Conservation (phyloP, 2,329 filamentous ascomycete genomes). For the Ophiostoma sp. region DNA sequence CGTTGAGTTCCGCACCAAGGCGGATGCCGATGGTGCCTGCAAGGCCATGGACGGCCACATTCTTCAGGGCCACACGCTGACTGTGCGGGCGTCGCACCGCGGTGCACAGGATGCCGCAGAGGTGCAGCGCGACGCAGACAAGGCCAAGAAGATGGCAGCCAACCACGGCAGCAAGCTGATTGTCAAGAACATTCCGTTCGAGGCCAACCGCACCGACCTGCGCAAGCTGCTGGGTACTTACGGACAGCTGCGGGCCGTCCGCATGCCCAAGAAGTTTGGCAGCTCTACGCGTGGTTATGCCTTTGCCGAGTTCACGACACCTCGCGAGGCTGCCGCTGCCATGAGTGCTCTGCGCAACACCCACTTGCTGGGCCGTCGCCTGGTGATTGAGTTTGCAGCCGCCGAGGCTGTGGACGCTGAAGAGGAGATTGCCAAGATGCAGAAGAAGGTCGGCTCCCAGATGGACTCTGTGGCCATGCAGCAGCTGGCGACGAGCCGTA, state of each 20-base stretch:
- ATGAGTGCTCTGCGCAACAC: conserved; percentile 88
- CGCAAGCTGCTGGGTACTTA: conserved; percentile 80
- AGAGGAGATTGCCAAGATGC: conserved; percentile 94
- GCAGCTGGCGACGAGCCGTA: conserved; percentile 70
- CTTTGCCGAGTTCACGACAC: conserved; percentile 79
- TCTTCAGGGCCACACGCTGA: conserved; percentile 80
- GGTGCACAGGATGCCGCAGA: conserved; percentile 74
- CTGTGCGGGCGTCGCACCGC: conserved; percentile 81
- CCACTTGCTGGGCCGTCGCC: conserved; percentile 80
- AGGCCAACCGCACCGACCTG: conserved; percentile 88
- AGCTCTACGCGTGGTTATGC: conserved; percentile 84
- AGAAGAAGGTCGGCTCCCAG: conserved; percentile 88
- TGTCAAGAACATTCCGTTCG: conserved; percentile 97
- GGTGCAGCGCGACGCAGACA: conserved; percentile 75
- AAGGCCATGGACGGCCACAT: conserved; percentile 81
- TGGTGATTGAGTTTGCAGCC: conserved; percentile 88
- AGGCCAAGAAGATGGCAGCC: conserved; percentile 69
- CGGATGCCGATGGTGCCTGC: conserved; percentile 71
- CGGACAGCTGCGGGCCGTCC: conserved; percentile 85
- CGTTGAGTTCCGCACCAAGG: conserved; percentile 75
- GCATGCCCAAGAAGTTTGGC: conserved; percentile 93
- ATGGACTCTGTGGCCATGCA: conserved; percentile 86
- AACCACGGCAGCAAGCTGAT: conserved; percentile 79
- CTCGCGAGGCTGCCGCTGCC: conserved; percentile 81
- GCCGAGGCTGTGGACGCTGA: conserved; percentile 86